These are phyloP conservation scores for Silene latifolia DNA, from an alignment of 148 eudicot species.

Conservation along the genomic window DNA sequence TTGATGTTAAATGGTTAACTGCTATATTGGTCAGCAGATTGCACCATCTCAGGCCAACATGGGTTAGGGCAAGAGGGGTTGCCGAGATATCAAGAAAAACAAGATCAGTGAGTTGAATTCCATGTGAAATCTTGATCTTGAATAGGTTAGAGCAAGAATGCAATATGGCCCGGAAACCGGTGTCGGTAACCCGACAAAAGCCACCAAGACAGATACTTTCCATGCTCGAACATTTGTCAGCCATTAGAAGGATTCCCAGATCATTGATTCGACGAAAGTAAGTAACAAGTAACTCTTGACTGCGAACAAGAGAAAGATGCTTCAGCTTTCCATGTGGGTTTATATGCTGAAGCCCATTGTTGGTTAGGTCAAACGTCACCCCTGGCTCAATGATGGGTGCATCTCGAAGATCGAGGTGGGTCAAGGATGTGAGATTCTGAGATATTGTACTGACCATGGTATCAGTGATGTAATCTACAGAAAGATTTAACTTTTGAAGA, in stretches of 20 bases:
- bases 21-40: slow-evolving; percentile 73
- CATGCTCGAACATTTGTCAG: slow-evolving; percentile 72
- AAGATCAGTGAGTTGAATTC: slow-evolving; percentile 81
- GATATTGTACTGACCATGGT: slow-evolving; percentile 77
- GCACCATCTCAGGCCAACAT: slow-evolving; percentile 92
- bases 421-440: slow-evolving; percentile 48
- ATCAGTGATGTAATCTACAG: slow-evolving; percentile 93
- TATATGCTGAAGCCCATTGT: slow-evolving; percentile 76
- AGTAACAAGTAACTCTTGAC: slow-evolving; percentile 70
- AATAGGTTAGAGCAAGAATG: slow-evolving; percentile 72
- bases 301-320: slow-evolving; percentile 80
- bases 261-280: slow-evolving; percentile 87
- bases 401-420: slow-evolving; percentile 89
- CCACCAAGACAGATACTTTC: slow-evolving; percentile 96
- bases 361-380: slow-evolving; percentile 73
- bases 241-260: slow-evolving; percentile 86
- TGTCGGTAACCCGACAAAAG: slow-evolving; percentile 87
- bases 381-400: slow-evolving; percentile 89
- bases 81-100: slow-evolving; percentile 86
- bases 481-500: slow-evolving; percentile 64
- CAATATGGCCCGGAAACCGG: slow-evolving; percentile 74
- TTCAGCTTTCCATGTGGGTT: slow-evolving; percentile 77
- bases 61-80: slow-evolving; percentile 72
- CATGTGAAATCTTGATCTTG: slow-evolving; percentile 70
- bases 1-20: slow-evolving; percentile 54